Evolutionary conservation across 768 basidiomycete genomes (phyloP), one percentile per base, ranked within the genome.

Genomic region (Trametes coccinea): DNA sequence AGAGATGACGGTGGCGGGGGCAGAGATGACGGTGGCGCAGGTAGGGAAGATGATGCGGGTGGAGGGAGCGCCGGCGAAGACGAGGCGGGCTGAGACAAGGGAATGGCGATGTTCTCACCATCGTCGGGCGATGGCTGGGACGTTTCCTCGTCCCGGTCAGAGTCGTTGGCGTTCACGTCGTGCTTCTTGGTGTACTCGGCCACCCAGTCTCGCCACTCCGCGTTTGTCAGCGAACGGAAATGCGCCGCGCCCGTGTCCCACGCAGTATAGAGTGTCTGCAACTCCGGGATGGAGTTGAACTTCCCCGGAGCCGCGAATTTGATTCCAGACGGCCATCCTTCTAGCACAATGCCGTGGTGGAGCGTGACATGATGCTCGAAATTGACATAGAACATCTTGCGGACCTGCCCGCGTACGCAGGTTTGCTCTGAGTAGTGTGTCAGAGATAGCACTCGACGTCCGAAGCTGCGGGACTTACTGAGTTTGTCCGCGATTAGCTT

Each of bases 361-460:
- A 29, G 16, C 8, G 70, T 71, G 55, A 71, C 65, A 30, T 61
- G 56, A 2, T 52, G 31, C 14, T 66, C 66, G 55, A 70, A 70
- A 37, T 66, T 64, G 17, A 37, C 17, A 45, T 71, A 70, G 40
- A 17, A 46, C 70, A 71, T 71, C 1, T 49, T 29, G 54, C 30
- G 5, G 46, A 56, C 22, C 33, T 37, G 17, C 31, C 31, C 53
- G 27, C 54, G 5, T 5, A 16, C 45, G 17, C 53, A 41, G 0
- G 53, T 22, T 8, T 17, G 7, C 43, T 55, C 44, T 55, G 41
- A 2, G n/a, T n/a, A 45, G 44, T 3, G 29, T 17, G 14, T n/a
- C 2, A 43, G 8, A 3, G 11, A 5, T n/a, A 5, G 27, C 9
- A 2, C 13, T 1, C 11, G 27, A 14, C 29, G 9, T 33, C 2